Evolutionary conservation across 441 rosid species (phyloP), one percentile per base, ranked within the genome.

Genomic region (Populus hybrid): DNA sequence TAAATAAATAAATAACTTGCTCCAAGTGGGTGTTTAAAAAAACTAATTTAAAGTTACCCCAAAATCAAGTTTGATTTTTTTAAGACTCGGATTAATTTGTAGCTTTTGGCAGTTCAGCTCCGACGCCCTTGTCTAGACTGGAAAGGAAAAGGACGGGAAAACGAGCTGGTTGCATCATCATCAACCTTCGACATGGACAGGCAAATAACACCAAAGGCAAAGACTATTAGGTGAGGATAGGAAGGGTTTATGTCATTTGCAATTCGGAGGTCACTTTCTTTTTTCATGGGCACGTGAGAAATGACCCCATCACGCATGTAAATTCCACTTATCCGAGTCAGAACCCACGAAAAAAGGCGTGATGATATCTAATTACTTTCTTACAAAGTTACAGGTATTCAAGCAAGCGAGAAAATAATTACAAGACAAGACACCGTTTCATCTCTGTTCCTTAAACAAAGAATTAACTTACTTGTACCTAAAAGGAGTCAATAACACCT

Each of bases 311-410:
- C 30, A 14, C 82, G 74, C 67, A 78, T 82, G 84, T 79, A 80
- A 57, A 73, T 75, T 76, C 85, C 81, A 81, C 67, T 46, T 40
- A 80, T 84, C 89, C 87, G 14, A 81, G 81, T 85, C 89, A 83
- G 82, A 84, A 74, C 75, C 85, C 87, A 88, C 82, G 68, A 35
- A 23, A 16, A 10, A 38, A 16, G 7, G 1, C 10, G 10, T 21
- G 50, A 10, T 18, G 3, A 74, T 11, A 10, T 61, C 9, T 34
- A 16, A 42, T 10, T 26, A n/a, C 50, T 6, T 72, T 16, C 10
- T 61, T 6, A 67, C 30, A 28, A 28, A 28, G 30, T 28, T 28
- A 28, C 24, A 30, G 35, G 1, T 24, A 36, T 61, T 10, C 21
- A 67, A 75, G 34, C 4, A 32, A 26, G n/a, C 9, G 7, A 64